These are phyloP conservation scores for Aspergillus udagawae DNA, from an alignment of 2,329 filamentous ascomycete species.

Conservation along the genomic window DNA sequence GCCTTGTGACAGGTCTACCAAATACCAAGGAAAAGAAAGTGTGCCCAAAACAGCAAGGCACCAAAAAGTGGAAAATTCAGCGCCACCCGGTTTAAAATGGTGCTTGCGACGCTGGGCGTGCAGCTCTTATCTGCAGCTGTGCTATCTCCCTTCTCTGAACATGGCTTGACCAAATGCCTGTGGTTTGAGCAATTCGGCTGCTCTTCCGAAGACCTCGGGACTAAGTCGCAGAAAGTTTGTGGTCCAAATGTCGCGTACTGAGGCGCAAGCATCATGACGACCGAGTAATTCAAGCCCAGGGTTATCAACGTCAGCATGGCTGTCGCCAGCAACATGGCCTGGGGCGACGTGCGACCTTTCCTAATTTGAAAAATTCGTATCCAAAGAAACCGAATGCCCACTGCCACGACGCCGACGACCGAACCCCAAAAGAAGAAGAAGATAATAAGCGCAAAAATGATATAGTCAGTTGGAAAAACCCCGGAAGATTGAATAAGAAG, in stretches of 20 bases:
- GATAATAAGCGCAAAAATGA: constrained; percentile 79
- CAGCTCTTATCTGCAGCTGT: constrained; percentile 74
- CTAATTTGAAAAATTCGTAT: constrained; percentile 87
- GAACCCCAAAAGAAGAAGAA: constrained; percentile 86
- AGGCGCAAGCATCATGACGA: constrained; percentile 90
- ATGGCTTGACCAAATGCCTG: constrained; percentile 70
- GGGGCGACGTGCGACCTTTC: constrained; percentile 82
- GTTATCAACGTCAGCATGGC: constrained; percentile 87
- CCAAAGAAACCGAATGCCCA: constrained; percentile 97
- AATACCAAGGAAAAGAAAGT: constrained; percentile 77
- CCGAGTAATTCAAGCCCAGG: constrained; percentile 85
- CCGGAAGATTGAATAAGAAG: constrained; percentile 75
- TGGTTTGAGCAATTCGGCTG: constrained; percentile 69
- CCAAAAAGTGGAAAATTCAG: constrained; percentile 96
- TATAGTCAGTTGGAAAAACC: constrained; percentile 87
- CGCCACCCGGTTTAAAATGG: constrained; percentile 86
- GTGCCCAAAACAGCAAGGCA: constrained; percentile 89
- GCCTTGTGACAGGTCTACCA: not conserved
- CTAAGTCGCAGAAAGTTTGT: constrained; percentile 84
- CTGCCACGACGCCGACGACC: constrained; percentile 75
- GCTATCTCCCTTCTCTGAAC: constrained; percentile 71
- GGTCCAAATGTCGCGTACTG: constrained; percentile 93
- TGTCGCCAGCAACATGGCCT: constrained; percentile 85
- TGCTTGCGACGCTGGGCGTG: constrained; percentile 86
- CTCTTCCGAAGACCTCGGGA: constrained; percentile 57